These are phyloP conservation scores for Liquidambar formosana DNA, from an alignment of 164 flowering plant species.

Conservation along the genomic window DNA sequence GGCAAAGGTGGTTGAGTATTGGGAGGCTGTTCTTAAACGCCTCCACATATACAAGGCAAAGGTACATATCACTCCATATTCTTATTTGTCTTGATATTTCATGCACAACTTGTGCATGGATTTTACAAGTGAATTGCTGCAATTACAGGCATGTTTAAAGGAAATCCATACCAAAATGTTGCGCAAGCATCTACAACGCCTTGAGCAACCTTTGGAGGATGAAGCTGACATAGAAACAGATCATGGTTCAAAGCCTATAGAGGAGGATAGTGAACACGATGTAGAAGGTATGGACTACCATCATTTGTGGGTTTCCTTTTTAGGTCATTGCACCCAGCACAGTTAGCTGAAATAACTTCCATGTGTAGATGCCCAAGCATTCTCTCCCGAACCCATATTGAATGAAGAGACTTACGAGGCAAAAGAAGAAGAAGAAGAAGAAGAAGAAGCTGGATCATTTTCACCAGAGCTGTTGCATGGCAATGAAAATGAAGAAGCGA, in stretches of 20 bases:
- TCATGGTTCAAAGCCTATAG: constrained; percentile 29
- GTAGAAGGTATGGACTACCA: constrained; percentile 41
- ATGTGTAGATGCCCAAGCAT: constrained; percentile 38
- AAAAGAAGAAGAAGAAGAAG: constrained; percentile 72
- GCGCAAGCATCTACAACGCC: constrained; percentile 69
- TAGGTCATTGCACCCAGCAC: background rate
- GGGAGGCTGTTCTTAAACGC: constrained; percentile 96
- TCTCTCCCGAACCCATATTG: constrained; percentile 55
- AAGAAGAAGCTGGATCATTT: constrained; percentile 86
- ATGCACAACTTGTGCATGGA: constrained; percentile 1
- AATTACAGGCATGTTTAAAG: constrained; percentile 78
- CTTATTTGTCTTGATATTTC: background rate
- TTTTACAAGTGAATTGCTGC: constrained; percentile 8
- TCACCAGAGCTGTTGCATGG: constrained; percentile 85
- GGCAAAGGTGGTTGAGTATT: constrained; percentile 94
- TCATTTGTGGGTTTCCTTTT: constrained; percentile 8
- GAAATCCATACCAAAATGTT: constrained; percentile 86
- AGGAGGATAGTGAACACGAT: constrained; percentile 44
- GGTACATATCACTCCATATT: constrained; percentile 36
- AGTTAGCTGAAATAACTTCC: constrained; percentile 14
- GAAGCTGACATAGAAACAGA: constrained; percentile 42
- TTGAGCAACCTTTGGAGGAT: constrained; percentile 57
- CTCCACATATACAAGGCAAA: constrained; percentile 91
- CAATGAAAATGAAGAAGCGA: constrained; percentile 81
- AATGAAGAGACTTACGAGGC: constrained; percentile 45